Evolutionary conservation across 768 basidiomycete species (phyloP), one percentile per base, ranked within the genome.

Genomic region (Boletus sensibilis): DNA sequence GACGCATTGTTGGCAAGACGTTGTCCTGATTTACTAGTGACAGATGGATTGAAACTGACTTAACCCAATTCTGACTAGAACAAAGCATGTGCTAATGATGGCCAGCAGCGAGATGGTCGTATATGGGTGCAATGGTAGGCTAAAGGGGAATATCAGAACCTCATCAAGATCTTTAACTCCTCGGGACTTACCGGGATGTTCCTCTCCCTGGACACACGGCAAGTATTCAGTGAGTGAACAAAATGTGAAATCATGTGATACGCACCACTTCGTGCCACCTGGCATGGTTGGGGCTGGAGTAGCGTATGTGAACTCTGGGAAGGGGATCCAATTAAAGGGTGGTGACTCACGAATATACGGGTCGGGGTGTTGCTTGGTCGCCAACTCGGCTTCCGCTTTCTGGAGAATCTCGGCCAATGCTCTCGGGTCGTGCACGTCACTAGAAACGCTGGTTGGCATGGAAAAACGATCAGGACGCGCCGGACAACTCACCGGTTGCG

Each of bases 231-330:
- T 31, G 56, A 50, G 31, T 18, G 16, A 47, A 31, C 27, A 20
- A 11, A 20, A n/a, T 5, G 0, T 16, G 29, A 47, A 44, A 21
- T 9, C 8, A 56, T 21, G 20, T 40, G 31, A 52, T 16, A 82
- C 87, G 64, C 66, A 95, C 94, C 94, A 98, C 76, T 96, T 97
- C n/a, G 93, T 94, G 56, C 95, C 95, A 55, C 90, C 93, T 45
- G 93, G 92, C 71, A 86, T 89, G 39, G 81, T 67, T 45, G 94
- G 82, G 56, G 88, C 95, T 98, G 58, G 39, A 61, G 21, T 1
- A 46, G 21, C 41, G 48, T 20, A 10, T 43, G 37, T 57, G 38
- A 59, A 53, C 50, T 40, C 46, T 23, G 39, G 33, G 33, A 50
- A 49, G 45, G 12, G 53, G 38, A 27, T 50, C 39, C 23, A 14